These are phyloP conservation scores for Podaxis sp. DNA, from an alignment of 768 basidiomycete genomes.

Conservation along the genomic window DNA sequence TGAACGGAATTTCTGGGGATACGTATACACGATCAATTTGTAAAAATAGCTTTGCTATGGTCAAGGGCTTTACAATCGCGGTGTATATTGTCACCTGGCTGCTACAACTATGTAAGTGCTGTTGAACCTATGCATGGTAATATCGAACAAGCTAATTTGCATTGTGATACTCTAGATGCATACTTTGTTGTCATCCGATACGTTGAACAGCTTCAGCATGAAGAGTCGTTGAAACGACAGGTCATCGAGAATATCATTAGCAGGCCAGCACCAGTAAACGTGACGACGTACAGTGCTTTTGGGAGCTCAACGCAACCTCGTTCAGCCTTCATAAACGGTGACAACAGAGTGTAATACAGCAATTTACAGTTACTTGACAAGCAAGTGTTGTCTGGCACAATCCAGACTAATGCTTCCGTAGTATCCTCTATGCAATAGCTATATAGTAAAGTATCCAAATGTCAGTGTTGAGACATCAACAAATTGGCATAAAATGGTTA, in stretches of 20 bases:
- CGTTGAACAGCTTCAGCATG: constrained; percentile 51
- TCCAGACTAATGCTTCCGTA: too few relatives aligned
- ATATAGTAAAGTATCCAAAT: too few relatives aligned
- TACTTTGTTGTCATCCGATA: constrained; percentile 53
- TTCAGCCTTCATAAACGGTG: constrained; percentile 4
- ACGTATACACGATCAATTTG: constrained; percentile 35
- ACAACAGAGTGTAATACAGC: not conserved
- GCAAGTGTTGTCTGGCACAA: too few relatives aligned
- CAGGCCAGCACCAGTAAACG: constrained; percentile 24
- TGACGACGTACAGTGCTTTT: constrained; percentile 6
- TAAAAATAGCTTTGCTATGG: constrained; percentile 36
- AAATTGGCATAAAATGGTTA: too few relatives aligned
- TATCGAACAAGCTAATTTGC: not conserved
- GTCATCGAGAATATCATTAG: constrained; percentile 24
- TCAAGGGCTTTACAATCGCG: constrained; percentile 41
- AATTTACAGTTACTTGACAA: too few relatives aligned
- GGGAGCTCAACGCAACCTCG: constrained; percentile 5
- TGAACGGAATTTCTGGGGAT: constrained; percentile 25
- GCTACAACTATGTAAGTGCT: constrained; percentile 49
- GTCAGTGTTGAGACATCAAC: too few relatives aligned
- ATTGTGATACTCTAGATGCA: constrained; percentile 34
- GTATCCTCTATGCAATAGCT: too few relatives aligned
- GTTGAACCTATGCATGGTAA: constrained; percentile 7
- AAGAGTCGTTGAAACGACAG: constrained; percentile 24
- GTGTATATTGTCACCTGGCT: constrained; percentile 52